Conservation (phyloP, 371 early-diverging fungal species). For the Mortierella sp. region DNA sequence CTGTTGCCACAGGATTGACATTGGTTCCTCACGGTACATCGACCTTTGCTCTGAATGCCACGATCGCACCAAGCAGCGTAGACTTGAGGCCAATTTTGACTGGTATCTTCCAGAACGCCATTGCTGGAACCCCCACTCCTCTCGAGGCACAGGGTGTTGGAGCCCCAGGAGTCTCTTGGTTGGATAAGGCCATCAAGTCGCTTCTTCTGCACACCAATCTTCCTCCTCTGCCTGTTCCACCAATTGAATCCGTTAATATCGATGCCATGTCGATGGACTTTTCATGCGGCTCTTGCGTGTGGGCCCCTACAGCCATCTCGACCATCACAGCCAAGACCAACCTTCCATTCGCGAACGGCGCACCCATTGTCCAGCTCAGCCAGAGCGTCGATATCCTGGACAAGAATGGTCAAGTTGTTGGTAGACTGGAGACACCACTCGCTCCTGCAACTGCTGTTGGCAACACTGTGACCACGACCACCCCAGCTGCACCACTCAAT, state of each 20-base stretch:
- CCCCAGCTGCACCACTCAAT: neutral
- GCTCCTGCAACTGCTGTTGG: conserved; percentile 6
- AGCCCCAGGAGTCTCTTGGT: conserved; percentile 44
- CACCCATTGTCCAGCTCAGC: conserved; percentile 27
- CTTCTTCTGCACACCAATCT: conserved; percentile 12
- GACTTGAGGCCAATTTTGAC: conserved; percentile 17
- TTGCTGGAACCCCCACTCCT: conserved; percentile 20
- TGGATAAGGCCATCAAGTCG: conserved; percentile 38
- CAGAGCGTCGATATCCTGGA: conserved; percentile 35
- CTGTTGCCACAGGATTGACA: conserved; percentile 23
- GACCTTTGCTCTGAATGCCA: conserved; percentile 30
- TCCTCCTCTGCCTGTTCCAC: conserved; percentile 9
- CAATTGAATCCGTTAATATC: conserved; percentile 13
- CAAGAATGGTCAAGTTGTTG: conserved; percentile 18
- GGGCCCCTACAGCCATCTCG: conserved; percentile 19
- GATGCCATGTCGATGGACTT: conserved; percentile 45
- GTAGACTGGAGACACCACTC: conserved; percentile 11
- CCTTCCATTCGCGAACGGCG: conserved; percentile 27
- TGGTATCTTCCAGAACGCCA: conserved; percentile 35
- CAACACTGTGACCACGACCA: conserved; percentile 12
- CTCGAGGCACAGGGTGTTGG: conserved; percentile 29
- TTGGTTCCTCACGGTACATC: conserved; percentile 35
- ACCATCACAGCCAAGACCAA: conserved; percentile 34
- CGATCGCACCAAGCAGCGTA: conserved; percentile 22
- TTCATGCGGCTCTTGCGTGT: conserved; percentile 21